Evolutionary conservation across 2,329 filamentous ascomycete species (phyloP).

Genomic region (Botrytis fragariae): DNA sequence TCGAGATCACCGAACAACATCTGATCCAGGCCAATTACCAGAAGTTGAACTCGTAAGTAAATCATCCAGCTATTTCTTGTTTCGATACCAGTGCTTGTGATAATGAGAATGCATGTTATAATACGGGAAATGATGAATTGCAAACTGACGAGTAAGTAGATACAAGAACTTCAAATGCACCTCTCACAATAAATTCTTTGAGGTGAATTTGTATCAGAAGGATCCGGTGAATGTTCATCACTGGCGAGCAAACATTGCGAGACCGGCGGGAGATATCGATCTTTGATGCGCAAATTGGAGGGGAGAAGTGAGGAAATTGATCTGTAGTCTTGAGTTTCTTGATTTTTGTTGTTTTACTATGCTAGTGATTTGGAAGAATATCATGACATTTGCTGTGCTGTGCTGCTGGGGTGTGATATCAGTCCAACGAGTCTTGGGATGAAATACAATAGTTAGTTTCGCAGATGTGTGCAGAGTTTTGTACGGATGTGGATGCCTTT

Average conservation of each 20-base stretch:
- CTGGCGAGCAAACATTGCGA: conserved; percentile 45
- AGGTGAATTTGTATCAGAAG: conserved; percentile 50
- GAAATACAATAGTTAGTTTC: too few relatives aligned
- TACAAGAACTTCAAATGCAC: conserved; percentile 49
- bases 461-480: too few relatives aligned
- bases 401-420: too few relatives aligned
- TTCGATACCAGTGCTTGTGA: too few relatives aligned
- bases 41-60: conserved; percentile 47
- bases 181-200: conserved; percentile 47
- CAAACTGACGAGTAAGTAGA: conserved; percentile 31
- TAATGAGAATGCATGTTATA: neutral
- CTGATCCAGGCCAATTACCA: conserved; percentile 45
- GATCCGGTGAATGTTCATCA: conserved; percentile 46
- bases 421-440: too few relatives aligned
- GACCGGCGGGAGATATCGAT: conserved; percentile 44
- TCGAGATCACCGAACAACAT: conserved; percentile 41
- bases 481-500: too few relatives aligned
- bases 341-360: neutral
- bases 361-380: neutral
- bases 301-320: neutral
- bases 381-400: too few relatives aligned
- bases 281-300: conserved; percentile 29
- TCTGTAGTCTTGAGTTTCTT: neutral
- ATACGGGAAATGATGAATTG: neutral
- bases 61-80: too few relatives aligned